phyloP scores from a whole-genome alignment of 306 rosid species.

The Cicer yamashitae region DNA sequence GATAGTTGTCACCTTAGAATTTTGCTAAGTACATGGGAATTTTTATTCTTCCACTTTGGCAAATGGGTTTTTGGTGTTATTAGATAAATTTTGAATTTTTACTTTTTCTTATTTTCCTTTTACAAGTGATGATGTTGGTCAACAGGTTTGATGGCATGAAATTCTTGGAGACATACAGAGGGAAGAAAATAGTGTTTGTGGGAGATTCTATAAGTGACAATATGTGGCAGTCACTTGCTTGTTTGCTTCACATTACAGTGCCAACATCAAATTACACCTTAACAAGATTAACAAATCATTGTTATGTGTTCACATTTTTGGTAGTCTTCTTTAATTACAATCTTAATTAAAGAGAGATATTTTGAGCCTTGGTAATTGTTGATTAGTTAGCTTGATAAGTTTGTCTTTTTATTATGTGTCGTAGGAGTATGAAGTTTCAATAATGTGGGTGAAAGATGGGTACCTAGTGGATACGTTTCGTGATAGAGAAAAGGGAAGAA shows the following conservation, averaged over 20 bases:
- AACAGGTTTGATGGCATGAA: constrained; percentile 66
- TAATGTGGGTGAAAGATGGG: constrained; percentile 70
- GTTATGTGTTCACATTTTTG: constrained; percentile 52
- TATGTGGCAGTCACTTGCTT: constrained; percentile 81
- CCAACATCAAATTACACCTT: constrained; percentile 56
- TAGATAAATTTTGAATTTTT: not conserved
- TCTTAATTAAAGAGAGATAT: not conserved
- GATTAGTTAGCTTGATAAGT: not conserved
- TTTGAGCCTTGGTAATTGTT: not conserved
- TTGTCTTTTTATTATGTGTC: not conserved
- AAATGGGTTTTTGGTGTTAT: too few species aligned
- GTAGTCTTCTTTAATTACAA: constrained; percentile 41
- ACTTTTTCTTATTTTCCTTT: not conserved
- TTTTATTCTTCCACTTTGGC: too few species aligned
- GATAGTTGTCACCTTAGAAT: too few species aligned
- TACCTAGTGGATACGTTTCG: constrained; percentile 65
- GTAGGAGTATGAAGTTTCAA: constrained; percentile 61
- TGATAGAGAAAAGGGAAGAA: constrained; percentile 54
- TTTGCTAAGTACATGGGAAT: too few species aligned
- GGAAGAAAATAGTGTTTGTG: constrained; percentile 70
- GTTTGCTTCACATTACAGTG: constrained; percentile 66
- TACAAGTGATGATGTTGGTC: not conserved
- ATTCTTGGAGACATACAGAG: constrained; percentile 65
- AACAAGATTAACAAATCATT: constrained; percentile 29
- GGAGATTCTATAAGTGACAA: constrained; percentile 87